Evolutionary conservation across 2,329 filamentous ascomycete species (phyloP).

Genomic region (Trichophaea hybrida): DNA sequence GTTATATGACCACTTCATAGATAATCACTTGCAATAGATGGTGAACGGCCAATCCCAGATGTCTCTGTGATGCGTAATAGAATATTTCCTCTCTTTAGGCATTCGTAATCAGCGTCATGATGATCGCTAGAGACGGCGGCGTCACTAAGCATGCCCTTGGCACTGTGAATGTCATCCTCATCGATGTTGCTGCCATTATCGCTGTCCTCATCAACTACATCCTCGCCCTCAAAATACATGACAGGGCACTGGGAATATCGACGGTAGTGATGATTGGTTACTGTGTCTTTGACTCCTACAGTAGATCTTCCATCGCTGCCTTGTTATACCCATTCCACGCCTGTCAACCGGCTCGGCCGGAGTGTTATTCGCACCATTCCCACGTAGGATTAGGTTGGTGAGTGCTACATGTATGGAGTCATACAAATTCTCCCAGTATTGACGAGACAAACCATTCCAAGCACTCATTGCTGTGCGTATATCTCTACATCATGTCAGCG

Average conservation of each 20-base stretch:
- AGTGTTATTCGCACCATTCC: too few relatives aligned
- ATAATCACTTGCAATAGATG: too few relatives aligned
- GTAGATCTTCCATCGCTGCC: too few relatives aligned
- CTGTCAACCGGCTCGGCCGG: not conserved
- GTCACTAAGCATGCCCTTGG: not conserved
- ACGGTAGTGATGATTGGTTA: too few relatives aligned
- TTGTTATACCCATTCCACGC: not conserved
- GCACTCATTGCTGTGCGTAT: too few relatives aligned
- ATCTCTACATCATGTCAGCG: too few relatives aligned
- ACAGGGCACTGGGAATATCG: not conserved
- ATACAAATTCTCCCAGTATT: too few relatives aligned
- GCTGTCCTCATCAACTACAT: not conserved
- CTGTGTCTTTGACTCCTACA: not conserved
- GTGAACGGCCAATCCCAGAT: not conserved
- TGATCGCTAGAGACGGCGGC: not conserved
- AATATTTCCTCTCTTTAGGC: not conserved
- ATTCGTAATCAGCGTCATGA: not conserved
- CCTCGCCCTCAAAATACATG: not conserved
- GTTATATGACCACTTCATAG: too few relatives aligned
- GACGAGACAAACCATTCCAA: too few relatives aligned
- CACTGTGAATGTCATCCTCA: not conserved
- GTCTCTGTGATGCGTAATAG: not conserved
- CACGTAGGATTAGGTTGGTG: too few relatives aligned
- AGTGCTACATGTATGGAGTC: too few relatives aligned
- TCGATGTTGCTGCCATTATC: not conserved